These are phyloP conservation scores for Insectozyma bohioensis DNA, from an alignment of 1,139 yeast genomes.

Conservation along the genomic window DNA sequence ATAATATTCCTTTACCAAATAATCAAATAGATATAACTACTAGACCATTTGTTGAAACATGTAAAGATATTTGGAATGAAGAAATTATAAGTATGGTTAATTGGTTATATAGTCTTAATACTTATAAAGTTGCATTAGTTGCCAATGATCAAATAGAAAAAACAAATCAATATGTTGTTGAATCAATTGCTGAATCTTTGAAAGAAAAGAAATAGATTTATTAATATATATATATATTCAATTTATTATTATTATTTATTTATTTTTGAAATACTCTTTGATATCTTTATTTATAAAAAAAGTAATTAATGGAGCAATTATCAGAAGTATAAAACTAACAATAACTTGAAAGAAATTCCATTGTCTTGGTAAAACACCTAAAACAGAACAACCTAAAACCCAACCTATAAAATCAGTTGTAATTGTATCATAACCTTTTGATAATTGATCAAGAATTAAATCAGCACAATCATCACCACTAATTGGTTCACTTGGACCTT, in stretches of 20 bases:
- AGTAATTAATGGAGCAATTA: conserved; percentile 66
- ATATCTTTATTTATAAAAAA: conserved; percentile 58
- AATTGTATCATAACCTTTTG: conserved; percentile 68
- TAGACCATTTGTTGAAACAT: conserved; percentile 53
- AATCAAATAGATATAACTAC: conserved; percentile 22
- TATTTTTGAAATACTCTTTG: conserved; percentile 16
- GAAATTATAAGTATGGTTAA: conserved; percentile 68
- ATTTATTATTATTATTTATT: too few relatives aligned
- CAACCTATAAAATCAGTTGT: conserved; percentile 88
- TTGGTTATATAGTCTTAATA: conserved; percentile 59
- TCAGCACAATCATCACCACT: conserved; percentile 66
- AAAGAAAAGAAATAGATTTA: too few relatives aligned
- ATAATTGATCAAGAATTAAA: conserved; percentile 55
- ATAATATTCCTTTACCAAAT: conserved; percentile 37
- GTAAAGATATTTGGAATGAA: conserved; percentile 81
- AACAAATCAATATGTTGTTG: too few relatives aligned
- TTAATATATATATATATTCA: too few relatives aligned
- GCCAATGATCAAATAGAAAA: conserved; percentile 39
- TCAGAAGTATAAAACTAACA: conserved; percentile 47
- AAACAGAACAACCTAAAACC: conserved; percentile 64
- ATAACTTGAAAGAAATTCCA: conserved; percentile 56
- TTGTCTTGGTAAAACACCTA: conserved; percentile 71
- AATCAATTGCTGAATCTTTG: too few relatives aligned
- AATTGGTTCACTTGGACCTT: conserved; percentile 79
- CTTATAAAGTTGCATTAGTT: conserved; percentile 44